Evolutionary conservation across 495 filamentous ascomycete genomes (phyloP), one percentile per base, ranked within the genome.

Genomic region (Lentithecium fluviatile): DNA sequence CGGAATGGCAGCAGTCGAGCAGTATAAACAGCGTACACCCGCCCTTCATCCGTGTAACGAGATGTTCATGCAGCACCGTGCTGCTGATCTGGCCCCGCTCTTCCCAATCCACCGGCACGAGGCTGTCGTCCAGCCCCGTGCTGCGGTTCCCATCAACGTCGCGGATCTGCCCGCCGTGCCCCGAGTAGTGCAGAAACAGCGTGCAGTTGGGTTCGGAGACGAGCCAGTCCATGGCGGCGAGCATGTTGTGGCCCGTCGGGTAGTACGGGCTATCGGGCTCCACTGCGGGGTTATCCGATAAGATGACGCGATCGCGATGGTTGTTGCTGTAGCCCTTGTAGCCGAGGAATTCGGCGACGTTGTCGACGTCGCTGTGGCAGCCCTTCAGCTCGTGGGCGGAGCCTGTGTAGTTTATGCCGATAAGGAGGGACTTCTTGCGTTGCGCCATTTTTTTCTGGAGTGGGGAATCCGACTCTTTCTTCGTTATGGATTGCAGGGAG

Each of bases 1-100:
- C 83, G n/a, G 77, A 80, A 65, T 85, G 83, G 69, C 83, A 85
- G 72, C 82, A 85, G 65, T 85, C 83, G 59, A 85, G 80, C 24
- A 85, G 69, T 49, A 84, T 76, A 55, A 81, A 82, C 21, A 85
- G 74, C 4, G 79, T 79, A 48, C 75, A 78, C 8, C 61, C 72
- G 0, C 80, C 75, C 26, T 76, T 75, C 72, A 85, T 74, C 6
- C 75, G 73, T 0, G 78, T 79, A 50, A 85, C 77, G 42, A 85
- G 77, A 23, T 69, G 70, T 50, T 73, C 74, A 65, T 85, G 83
- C 15, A 84, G 72, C 20, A 74, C 72, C 59, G 79, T 76, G 61
- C 77, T 81, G 17, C 74, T 74, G 24, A 84, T 75, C 61, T 84
- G 81, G 6, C 82, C 81, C 34, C 68, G 71, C 8, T 58, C 57